Conservation (phyloP, 352 stramenopile genomes). For the Phytophthora vignae region DNA sequence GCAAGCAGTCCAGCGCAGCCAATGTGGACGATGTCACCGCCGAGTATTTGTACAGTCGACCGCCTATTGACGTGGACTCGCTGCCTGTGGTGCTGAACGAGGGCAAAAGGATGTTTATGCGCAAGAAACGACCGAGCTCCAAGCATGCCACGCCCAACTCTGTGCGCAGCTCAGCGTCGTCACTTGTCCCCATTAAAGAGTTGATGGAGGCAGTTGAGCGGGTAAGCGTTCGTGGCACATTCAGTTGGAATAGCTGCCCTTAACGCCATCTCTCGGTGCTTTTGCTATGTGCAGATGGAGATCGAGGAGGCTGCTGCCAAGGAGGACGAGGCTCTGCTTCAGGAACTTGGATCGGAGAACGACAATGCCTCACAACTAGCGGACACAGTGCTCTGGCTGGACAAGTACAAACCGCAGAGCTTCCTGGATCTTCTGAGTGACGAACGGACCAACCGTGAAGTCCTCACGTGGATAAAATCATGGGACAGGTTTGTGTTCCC, state of each 20-base stretch:
- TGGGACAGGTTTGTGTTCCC: slow-evolving; percentile 98
- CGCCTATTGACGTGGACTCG: slow-evolving; percentile 69
- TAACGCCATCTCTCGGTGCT: slow-evolving; percentile 16
- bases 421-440: slow-evolving; percentile 97
- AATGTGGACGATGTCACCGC: slow-evolving; percentile 45
- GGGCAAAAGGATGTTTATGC: slow-evolving; percentile 67
- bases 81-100: slow-evolving; percentile 62
- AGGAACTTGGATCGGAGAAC: slow-evolving; percentile 9
- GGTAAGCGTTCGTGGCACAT: slow-evolving; percentile 26
- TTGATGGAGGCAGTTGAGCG: slow-evolving; percentile 68
- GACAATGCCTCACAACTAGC: not conserved
- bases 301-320: slow-evolving; percentile 66
- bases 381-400: slow-evolving; percentile 91
- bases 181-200: slow-evolving; percentile 59
- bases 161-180: slow-evolving; percentile 27
- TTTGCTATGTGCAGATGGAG: slow-evolving; percentile 51
- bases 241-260: not conserved
- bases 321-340: slow-evolving; percentile 29
- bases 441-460: slow-evolving; percentile 96
- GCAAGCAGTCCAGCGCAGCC: slow-evolving; percentile 30
- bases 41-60: slow-evolving; percentile 65
- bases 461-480: slow-evolving; percentile 94
- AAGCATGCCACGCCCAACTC: slow-evolving; percentile 11
- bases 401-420: slow-evolving; percentile 96
- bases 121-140: slow-evolving; percentile 59